A percentile compares a stretch with the other conserved stretches of the same genome.
Evolutionary conservation across 2,329 filamentous ascomycete genomes (phyloP).

Genomic region (Mollisia scopiformis): DNA sequence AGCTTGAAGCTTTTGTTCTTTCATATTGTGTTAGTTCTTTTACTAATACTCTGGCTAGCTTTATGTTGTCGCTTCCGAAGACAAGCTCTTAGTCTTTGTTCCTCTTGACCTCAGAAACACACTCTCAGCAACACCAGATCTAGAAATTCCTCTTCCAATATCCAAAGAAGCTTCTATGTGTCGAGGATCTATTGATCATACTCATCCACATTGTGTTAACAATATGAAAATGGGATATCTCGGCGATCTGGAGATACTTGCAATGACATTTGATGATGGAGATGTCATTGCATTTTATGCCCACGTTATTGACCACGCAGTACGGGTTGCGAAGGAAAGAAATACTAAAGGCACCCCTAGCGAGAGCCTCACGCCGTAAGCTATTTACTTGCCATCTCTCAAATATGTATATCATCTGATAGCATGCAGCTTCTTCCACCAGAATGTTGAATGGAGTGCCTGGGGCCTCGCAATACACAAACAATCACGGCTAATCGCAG

Average conservation of each 20-base stretch:
- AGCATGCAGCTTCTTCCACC: conserved; percentile 62
- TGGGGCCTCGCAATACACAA: conserved; percentile 85
- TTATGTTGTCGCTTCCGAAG: conserved; percentile 62
- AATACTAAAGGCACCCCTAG: conserved; percentile 32
- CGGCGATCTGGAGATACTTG: conserved; percentile 69
- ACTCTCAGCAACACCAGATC: conserved; percentile 50
- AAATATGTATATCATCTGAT: background rate
- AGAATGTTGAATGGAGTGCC: conserved; percentile 77
- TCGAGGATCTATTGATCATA: conserved; percentile 55
- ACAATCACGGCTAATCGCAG: conserved; percentile 81
- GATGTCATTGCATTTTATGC: conserved; percentile 75
- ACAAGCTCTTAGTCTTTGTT: conserved; percentile 59
- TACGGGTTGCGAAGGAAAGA: conserved; percentile 5
- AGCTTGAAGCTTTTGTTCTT: background rate
- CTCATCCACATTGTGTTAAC: conserved; percentile 66
- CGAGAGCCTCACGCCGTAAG: no score
- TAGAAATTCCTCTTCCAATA: conserved; percentile 49
- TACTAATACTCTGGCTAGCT: conserved; percentile 44
- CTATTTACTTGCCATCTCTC: no score
- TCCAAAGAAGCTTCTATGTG: conserved; percentile 46
- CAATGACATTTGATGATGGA: conserved; percentile 73
- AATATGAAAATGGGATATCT: conserved; percentile 70
- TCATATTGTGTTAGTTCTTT: background rate
- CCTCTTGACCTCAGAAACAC: conserved; percentile 52
- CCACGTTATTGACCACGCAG: conserved; percentile 16